phyloP scores from a whole-genome alignment of 306 rosid species.

The Senna tora region DNA sequence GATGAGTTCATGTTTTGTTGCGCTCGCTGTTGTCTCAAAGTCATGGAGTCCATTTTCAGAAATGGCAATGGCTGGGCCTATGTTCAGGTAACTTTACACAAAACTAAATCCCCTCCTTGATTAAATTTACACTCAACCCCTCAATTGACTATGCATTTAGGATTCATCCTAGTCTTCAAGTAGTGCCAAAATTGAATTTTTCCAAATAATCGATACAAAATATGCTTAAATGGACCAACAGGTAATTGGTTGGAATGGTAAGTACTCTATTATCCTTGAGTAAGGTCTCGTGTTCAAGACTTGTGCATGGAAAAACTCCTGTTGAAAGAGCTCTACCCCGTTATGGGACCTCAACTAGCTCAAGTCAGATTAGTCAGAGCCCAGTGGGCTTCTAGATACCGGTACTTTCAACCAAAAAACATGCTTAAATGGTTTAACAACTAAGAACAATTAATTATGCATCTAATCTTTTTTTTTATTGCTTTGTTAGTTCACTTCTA shows the following conservation, averaged over 20 bases:
- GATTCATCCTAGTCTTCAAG: conserved; percentile 11
- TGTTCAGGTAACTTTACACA: conserved; percentile 67
- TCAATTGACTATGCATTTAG: background rate
- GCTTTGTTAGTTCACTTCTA: background rate
- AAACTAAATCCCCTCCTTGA: background rate
- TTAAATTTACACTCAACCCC: background rate
- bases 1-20: conserved; percentile 99
- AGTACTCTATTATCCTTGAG: no score
- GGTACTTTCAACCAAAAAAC: no score
- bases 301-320: no score
- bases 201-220: background rate
- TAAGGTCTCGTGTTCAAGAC: no score
- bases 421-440: conserved; percentile 17
- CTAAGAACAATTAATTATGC: background rate
- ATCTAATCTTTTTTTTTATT: background rate
- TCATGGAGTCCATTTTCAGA: conserved; percentile 82
- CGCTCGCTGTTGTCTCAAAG: conserved; percentile 89
- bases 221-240: conserved; percentile 11
- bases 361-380: no score
- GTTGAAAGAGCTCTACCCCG: no score
- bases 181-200: conserved; percentile 7
- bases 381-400: no score
- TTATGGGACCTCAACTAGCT: no score
- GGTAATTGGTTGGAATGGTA: no score
- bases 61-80: conserved; percentile 96